Evolutionary conservation across 768 basidiomycete species (phyloP).

Genomic region (Lentinula edodes): DNA sequence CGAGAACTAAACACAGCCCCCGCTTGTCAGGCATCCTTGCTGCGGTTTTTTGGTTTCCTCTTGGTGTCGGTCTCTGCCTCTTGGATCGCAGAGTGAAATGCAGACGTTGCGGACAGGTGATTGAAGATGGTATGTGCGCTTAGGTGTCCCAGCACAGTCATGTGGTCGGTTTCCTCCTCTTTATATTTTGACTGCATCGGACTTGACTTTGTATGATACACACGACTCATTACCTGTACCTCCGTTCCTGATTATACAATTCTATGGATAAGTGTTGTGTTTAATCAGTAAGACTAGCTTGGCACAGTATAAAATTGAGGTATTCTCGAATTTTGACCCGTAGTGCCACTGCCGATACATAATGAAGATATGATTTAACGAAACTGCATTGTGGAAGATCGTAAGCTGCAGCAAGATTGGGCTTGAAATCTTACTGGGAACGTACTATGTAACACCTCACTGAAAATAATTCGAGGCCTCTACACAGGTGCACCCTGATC

Average conservation of each 20-base stretch:
- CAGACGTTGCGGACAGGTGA: slow-evolving; percentile 37
- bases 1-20: not conserved
- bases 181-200: not conserved
- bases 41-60: slow-evolving; percentile 82
- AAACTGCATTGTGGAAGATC: too few species aligned
- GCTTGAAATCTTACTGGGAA: not conserved
- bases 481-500: slow-evolving; percentile 84
- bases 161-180: not conserved
- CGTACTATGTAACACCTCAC: not conserved
- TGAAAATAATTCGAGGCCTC: not conserved
- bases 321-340: not conserved
- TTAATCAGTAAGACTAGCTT: too few species aligned
- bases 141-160: not conserved
- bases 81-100: slow-evolving; percentile 71
- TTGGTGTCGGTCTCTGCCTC: slow-evolving; percentile 74
- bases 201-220: not conserved
- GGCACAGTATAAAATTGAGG: too few species aligned
- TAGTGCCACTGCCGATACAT: too few species aligned
- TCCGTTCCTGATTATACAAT: too few species aligned
- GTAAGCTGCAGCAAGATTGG: too few species aligned
- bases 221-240: not conserved
- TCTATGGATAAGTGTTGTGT: too few species aligned
- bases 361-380: too few species aligned
- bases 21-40: slow-evolving; percentile 59
- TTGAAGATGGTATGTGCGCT: slow-evolving; percentile 39